These are phyloP conservation scores for Metschnikowia koreensis DNA, from an alignment of 805 yeast genomes.

Conservation along the genomic window DNA sequence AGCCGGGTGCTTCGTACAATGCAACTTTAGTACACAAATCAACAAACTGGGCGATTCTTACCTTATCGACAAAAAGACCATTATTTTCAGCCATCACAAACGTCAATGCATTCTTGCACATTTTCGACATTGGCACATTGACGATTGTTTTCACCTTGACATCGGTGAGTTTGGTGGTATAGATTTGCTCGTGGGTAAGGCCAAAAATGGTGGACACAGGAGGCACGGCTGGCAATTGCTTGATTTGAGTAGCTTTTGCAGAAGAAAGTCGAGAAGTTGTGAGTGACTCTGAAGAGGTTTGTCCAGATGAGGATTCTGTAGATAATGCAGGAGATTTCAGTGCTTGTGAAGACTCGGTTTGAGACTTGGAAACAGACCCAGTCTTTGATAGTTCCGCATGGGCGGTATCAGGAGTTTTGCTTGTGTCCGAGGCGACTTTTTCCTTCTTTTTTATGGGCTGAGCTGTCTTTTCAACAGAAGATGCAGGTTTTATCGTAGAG, in stretches of 20 bases:
- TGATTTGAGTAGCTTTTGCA: slow-evolving; percentile 12
- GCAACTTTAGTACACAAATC: slow-evolving; percentile 35
- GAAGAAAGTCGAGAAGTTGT: slow-evolving; percentile 7
- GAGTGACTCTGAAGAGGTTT: slow-evolving; percentile 1
- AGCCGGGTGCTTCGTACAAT: slow-evolving; percentile 35
- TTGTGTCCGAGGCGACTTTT: not conserved
- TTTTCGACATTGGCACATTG: slow-evolving; percentile 31
- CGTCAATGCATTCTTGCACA: slow-evolving; percentile 26
- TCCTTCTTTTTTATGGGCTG: not conserved
- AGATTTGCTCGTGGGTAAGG: slow-evolving; percentile 33
- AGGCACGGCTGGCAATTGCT: slow-evolving; percentile 28
- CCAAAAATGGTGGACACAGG: slow-evolving; percentile 40
- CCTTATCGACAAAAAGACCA: slow-evolving; percentile 24
- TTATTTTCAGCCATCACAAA: slow-evolving; percentile 26
- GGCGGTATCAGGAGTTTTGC: not conserved
- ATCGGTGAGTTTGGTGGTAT: slow-evolving; percentile 31
- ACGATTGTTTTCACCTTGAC: slow-evolving; percentile 37
- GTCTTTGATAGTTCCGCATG: not conserved
- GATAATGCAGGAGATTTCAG: not conserved
- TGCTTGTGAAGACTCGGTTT: not conserved
- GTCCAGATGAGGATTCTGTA: not conserved
- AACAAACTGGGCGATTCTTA: slow-evolving; percentile 24
- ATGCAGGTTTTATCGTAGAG: too few species aligned
- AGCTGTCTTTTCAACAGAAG: too few species aligned
- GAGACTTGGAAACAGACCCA: not conserved